phyloP scores from a whole-genome alignment of 1,284 basidiomycete species.

The Pisolithus thermaeus region DNA sequence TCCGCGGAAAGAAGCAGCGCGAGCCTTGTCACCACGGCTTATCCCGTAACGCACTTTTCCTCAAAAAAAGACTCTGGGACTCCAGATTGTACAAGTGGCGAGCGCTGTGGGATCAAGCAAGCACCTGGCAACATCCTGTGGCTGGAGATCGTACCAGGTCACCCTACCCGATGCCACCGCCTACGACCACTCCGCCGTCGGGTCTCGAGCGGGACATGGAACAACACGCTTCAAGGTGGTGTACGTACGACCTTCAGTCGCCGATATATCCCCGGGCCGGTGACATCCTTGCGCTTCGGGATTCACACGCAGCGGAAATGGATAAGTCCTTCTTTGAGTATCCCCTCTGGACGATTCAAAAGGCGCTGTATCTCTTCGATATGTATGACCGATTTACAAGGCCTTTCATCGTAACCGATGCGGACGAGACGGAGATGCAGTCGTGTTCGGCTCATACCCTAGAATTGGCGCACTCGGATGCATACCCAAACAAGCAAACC shows the following conservation, averaged over 20 bases:
- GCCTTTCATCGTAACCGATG: not conserved
- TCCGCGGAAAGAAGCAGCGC: not conserved
- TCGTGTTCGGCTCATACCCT: too few relatives aligned
- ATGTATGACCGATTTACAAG: slow-evolving; percentile 31
- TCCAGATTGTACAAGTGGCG: slow-evolving; percentile 40
- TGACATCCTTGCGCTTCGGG: slow-evolving; percentile 50
- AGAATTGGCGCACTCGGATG: too few relatives aligned
- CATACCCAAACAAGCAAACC: too few relatives aligned
- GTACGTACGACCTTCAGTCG: slow-evolving; percentile 21
- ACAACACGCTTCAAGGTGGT: slow-evolving; percentile 9
- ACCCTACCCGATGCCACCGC: slow-evolving; percentile 11
- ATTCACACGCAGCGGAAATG: slow-evolving; percentile 47
- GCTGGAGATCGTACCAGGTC: slow-evolving; percentile 8
- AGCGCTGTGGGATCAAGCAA: slow-evolving; percentile 20
- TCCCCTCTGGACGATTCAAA: slow-evolving; percentile 59
- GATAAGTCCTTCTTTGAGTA: slow-evolving; percentile 54
- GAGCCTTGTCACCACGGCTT: slow-evolving; percentile 43
- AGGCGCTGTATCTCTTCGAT: slow-evolving; percentile 56
- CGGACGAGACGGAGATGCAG: not conserved
- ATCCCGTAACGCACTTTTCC: slow-evolving; percentile 50
- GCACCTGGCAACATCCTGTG: slow-evolving; percentile 26
- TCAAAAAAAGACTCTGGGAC: slow-evolving; percentile 57
- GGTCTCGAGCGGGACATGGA: slow-evolving; percentile 24
- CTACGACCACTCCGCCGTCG: slow-evolving; percentile 17
- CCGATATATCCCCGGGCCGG: slow-evolving; percentile 60